Percentiles rank a stretch among this genome's conserved stretches.
phyloP scores from a whole-genome alignment of 176 grass and related monocot species.

The Hyparrhenia diplandra region DNA sequence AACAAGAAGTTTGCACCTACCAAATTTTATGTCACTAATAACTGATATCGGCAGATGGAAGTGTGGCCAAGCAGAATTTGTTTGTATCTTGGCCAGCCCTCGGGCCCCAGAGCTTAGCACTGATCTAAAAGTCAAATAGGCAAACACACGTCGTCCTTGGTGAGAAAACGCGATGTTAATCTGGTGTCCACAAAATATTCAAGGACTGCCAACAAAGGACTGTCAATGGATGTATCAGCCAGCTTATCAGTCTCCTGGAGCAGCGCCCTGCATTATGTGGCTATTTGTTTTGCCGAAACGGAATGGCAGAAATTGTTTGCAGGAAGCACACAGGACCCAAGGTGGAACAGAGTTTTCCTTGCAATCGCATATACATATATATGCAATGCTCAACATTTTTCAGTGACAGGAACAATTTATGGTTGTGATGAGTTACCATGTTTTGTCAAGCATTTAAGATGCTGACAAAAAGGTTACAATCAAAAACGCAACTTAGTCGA shows the following conservation, averaged over 20 bases:
- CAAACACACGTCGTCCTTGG: not conserved
- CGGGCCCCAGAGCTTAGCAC: not conserved
- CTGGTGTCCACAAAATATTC: not conserved
- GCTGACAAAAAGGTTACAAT: slow-evolving; percentile 13
- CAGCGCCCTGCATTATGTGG: not conserved
- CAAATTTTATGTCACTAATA: not conserved
- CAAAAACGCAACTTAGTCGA: not conserved
- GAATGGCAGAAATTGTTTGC: not conserved
- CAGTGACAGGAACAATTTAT: not conserved
- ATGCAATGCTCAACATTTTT: slow-evolving; percentile 12
- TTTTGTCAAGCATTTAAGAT: slow-evolving; percentile 17
- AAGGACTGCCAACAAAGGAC: too few species aligned
- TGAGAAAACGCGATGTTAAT: not conserved
- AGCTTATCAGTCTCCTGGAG: too few species aligned
- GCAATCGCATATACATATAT: too few species aligned
- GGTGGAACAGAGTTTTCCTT: not conserved
- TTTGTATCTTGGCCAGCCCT: not conserved
- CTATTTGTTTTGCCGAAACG: not conserved
- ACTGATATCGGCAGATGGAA: slow-evolving; percentile 4
- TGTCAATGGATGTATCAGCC: too few species aligned
- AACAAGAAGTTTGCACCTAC: slow-evolving; percentile 2
- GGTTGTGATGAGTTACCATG: not conserved
- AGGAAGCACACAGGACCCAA: not conserved
- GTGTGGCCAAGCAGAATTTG: not conserved
- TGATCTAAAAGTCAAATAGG: too few species aligned